Evolutionary conservation across 2,329 filamentous ascomycete species (phyloP).

Genomic region (Clonostachys rosea): DNA sequence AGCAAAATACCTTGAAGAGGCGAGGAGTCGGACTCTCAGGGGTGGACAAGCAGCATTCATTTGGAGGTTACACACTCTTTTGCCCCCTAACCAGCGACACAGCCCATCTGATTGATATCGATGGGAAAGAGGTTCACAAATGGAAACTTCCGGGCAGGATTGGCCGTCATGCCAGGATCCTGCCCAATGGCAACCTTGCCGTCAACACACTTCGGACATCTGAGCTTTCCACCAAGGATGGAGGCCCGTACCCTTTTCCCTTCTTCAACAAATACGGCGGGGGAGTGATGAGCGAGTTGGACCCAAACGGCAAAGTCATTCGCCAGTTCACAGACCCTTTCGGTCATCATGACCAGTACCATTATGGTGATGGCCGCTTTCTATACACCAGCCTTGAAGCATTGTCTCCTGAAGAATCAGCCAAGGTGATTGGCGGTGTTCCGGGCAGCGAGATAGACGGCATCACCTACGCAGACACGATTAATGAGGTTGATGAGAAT

Average conservation of each 20-base stretch:
- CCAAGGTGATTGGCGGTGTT: constrained; percentile 17
- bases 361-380: constrained; percentile 16
- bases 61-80: constrained; percentile 19
- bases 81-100: constrained; percentile 17
- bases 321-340: constrained; percentile 17
- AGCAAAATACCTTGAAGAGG: constrained; percentile 21
- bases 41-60: constrained; percentile 13
- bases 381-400: constrained; percentile 18
- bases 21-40: constrained; percentile 17
- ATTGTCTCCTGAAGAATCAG: constrained; percentile 14
- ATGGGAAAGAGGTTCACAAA: constrained; percentile 16
- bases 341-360: constrained; percentile 20
- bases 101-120: constrained; percentile 17
- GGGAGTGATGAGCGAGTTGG: constrained; percentile 19
- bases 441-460: constrained; percentile 14
- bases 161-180: constrained; percentile 16
- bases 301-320: constrained; percentile 12
- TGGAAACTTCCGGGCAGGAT: constrained; percentile 20
- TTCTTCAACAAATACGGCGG: constrained; percentile 23
- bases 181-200: constrained; percentile 18
- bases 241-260: constrained; percentile 14
- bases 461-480: constrained; percentile 19
- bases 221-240: constrained; percentile 9
- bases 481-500: constrained; percentile 16
- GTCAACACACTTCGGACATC: constrained; percentile 16